phyloP scores from a whole-genome alignment of 164 flowering plant genomes.

The Warburgia ugandensis region DNA sequence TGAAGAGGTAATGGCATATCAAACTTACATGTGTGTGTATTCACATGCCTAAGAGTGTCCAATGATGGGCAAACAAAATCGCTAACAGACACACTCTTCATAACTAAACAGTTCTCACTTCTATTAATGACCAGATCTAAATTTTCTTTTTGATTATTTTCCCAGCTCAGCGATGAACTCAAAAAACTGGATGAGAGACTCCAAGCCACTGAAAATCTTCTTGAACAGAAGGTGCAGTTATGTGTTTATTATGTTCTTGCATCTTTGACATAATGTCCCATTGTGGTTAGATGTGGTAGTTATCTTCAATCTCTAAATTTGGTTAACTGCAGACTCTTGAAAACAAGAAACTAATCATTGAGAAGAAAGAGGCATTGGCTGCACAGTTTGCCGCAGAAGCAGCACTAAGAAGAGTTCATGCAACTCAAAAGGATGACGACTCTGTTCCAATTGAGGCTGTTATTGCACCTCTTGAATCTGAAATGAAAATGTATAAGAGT shows the following conservation, averaged over 20 bases:
- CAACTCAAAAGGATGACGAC: constrained; percentile 60
- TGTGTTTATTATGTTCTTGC: not conserved
- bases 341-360: constrained; percentile 48
- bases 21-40: not conserved
- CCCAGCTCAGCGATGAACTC: constrained; percentile 53
- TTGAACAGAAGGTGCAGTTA: constrained; percentile 60
- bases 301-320: constrained; percentile 3
- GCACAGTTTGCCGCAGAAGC: constrained; percentile 94
- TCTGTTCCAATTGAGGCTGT: constrained; percentile 49
- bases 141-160: constrained; percentile 1
- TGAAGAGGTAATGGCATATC: constrained; percentile 50
- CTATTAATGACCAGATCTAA: constrained; percentile 3
- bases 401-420: constrained; percentile 76
- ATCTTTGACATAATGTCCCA: not conserved
- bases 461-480: constrained; percentile 86
- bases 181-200: constrained; percentile 58
- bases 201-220: constrained; percentile 36
- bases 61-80: not conserved
- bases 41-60: not conserved
- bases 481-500: constrained; percentile 58
- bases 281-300: not conserved
- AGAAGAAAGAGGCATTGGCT: constrained; percentile 82
- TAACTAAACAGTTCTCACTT: not conserved
- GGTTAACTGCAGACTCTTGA: constrained; percentile 61
- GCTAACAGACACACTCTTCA: not conserved